Base-by-base conservation (phyloP, 306 rosid genomes). In the Calophaca sinica region DNA sequence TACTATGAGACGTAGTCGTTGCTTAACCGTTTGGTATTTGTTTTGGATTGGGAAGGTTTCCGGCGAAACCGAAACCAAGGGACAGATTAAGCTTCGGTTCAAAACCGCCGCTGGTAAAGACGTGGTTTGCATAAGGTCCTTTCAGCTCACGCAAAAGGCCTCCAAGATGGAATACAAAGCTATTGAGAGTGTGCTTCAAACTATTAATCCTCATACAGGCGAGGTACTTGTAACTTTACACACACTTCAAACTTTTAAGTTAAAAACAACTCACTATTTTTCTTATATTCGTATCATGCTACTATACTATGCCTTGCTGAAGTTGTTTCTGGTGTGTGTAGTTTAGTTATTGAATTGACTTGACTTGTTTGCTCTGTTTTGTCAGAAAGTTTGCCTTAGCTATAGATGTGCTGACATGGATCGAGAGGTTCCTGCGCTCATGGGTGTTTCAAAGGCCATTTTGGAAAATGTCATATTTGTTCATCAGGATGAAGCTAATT, bases 381-480 rank as follows among this genome's bases (percentile, higher is more conserved):
- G 73, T 44, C 88, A 93, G 92, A 94, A 94, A 85, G 96, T 90
- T 68, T 86, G 96, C 88, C 97, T 87, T 49, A 94, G 98, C 83
- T 91, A 94, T 84, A 86, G 98, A 82, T 94, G 98, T 45, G 98
- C 98, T 52, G 96, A 94, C 63, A 94, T 94, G 98, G 98, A 94
- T 67, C 59, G 80, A 73, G 93, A 94, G 84, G 86, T 94, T 57
- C 94, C 97, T 9, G 96, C 97, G 15, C 84, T 94, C 50, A 94
- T 94, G 97, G 98, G 98, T 41, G 98, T 94, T 72, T 94, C 98
- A 1, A 91, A 94, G 89, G 96, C 98, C 72, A 78, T 94, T 75
- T 81, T 94, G 50, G 98, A 94, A 80, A 94, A 91, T 70, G 98
- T 94, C 36, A 87, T 94, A 66, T 94, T 94, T 62, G 97, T 86